A percentile compares a stretch with the other conserved stretches of the same genome.
These are phyloP conservation scores for Marchantia polymorpha DNA, from an alignment of 225 moss, liverwort and hornwort genomes.

Conservation along the genomic window DNA sequence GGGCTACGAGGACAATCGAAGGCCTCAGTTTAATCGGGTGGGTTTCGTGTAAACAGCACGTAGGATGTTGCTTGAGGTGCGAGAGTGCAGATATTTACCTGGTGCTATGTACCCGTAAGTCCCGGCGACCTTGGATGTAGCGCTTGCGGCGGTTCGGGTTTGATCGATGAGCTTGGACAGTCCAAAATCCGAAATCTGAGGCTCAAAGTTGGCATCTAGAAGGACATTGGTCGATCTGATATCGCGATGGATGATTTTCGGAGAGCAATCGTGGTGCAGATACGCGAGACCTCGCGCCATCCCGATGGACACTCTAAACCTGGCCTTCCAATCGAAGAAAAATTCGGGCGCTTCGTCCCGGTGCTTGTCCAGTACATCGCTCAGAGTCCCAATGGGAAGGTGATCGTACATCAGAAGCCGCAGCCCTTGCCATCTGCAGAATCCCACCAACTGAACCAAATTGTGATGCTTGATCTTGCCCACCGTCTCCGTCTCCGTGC, in stretches of 20 bases:
- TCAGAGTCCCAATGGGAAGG: conserved; percentile 15
- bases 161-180: conserved; percentile 22
- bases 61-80: no score
- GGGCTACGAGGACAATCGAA: no score
- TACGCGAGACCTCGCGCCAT: conserved; percentile 22
- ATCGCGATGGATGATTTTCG: conserved; percentile 14
- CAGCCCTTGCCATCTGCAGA: conserved; percentile 13
- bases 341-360: conserved; percentile 1
- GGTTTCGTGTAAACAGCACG: no score
- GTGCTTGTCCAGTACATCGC: conserved; percentile 16
- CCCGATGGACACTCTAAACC: conserved; percentile 15
- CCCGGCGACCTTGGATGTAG: conserved; percentile 9
- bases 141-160: not conserved
- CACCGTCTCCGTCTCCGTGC: conserved; percentile 21
- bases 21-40: no score
- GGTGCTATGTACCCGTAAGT: conserved; percentile 30
- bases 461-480: conserved; percentile 25
- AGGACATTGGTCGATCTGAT: conserved; percentile 12
- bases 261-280: conserved; percentile 22
- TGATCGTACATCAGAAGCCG: conserved; percentile 27
- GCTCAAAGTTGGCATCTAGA: conserved; percentile 18
- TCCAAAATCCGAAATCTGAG: conserved; percentile 26
- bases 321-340: conserved; percentile 24
- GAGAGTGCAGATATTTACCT: conserved; percentile 1
- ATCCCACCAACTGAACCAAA: conserved; percentile 26